Base-by-base conservation (phyloP, 495 filamentous ascomycete species). In the Cercophora newfieldiana region DNA sequence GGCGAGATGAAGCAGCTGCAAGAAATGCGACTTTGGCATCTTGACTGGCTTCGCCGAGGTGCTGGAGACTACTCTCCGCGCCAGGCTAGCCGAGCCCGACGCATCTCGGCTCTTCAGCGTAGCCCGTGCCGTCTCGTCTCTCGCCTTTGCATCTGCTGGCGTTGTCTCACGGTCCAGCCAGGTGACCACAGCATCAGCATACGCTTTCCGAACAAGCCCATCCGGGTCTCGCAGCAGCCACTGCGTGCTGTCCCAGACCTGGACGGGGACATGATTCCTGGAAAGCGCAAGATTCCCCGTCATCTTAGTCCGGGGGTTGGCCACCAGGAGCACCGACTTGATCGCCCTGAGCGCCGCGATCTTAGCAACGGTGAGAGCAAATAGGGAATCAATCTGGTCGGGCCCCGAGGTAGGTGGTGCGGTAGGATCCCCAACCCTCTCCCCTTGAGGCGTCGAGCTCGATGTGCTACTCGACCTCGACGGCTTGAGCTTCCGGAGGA, bases 211-310 rank as follows among this genome's bases (percentile, higher is more conserved):
- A 50, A 97, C 93, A 22, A 87, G 82, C 21, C 83, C 85, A 69
- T 93, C 88, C 12, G 86, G 81, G 71, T 97, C 94, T 19, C 90
- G 85, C 22, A 97, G 78, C 53, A 97, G 85, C 88, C 91, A 95
- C 61, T 97, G 91, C 0, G 93, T 96, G 14, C 91, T 91, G 75
- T 97, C 92, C 94, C 94, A 97, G 0, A 91, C 89, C 44, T 89
- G 82, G 37, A 94, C 82, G 2, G 88, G 87, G 1, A 96, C 91
- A 30, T 78, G 85, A 69, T 89, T 91, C 65, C 94, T 85, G 1
- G 86, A 86, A 50, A 93, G 83, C 12, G 83, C 86, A 0, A 85
- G 80, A 25, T 86, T 86, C 24, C 85, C 82, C 63, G 81, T 85
- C 54, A 87, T 80, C 62, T 85, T 84, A 2, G 80, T 80, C 31